Evolutionary conservation across 2,329 filamentous ascomycete species (phyloP).

Genomic region (Trichophaea hybrida): DNA sequence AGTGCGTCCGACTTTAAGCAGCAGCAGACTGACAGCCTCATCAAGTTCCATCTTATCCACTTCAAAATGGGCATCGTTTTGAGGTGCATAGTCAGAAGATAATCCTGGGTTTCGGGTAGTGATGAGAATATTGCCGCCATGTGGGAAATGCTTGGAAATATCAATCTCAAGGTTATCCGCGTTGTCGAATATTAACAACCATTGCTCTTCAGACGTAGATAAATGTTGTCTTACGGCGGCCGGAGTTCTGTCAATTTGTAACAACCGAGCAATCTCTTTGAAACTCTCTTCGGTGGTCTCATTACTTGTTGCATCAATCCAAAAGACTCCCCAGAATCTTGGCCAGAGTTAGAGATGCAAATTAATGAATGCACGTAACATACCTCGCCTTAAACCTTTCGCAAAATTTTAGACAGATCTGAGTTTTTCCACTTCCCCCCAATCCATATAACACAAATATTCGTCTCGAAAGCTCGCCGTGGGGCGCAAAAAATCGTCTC

Average conservation of each 20-base stretch:
- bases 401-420: too few relatives aligned
- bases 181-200: constrained; percentile 35
- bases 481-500: too few relatives aligned
- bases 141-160: constrained; percentile 28
- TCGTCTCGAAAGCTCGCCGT: too few relatives aligned
- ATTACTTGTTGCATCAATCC: constrained; percentile 22
- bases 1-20: neutral
- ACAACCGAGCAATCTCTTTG: constrained; percentile 16
- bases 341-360: neutral
- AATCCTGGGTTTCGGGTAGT: constrained; percentile 32
- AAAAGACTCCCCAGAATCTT: constrained; percentile 29
- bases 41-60: constrained; percentile 1
- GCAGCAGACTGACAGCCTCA: constrained; percentile 2
- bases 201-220: constrained; percentile 20
- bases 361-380: too few relatives aligned
- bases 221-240: constrained; percentile 26
- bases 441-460: too few relatives aligned
- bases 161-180: constrained; percentile 31
- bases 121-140: constrained; percentile 20
- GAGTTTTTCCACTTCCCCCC: too few relatives aligned
- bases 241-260: constrained; percentile 18
- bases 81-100: neutral
- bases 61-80: neutral
- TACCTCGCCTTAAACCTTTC: too few relatives aligned
- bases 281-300: constrained; percentile 18